Base-by-base conservation (phyloP, 164 flowering plant genomes). In the Nymphaea thermarum region DNA sequence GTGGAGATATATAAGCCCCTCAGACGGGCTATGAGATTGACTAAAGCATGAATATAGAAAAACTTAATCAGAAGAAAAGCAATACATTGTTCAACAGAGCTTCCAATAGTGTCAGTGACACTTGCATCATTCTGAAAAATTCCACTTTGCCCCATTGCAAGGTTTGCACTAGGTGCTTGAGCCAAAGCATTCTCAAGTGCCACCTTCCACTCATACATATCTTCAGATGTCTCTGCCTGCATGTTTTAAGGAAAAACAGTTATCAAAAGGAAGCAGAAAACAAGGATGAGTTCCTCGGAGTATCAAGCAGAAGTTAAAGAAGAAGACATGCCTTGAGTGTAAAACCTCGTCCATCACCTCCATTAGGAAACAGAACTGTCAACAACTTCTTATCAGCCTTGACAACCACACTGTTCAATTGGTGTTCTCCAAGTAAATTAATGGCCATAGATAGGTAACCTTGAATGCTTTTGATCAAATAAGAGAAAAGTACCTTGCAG, bases 281-380 rank as follows among this genome's bases (percentile, higher is more conserved):
- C 10, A 62, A 62, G 42, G n/a, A 62, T 11, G 57, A 51, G 3
- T 51, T 15, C 57, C 57, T 25, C 8, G 57, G 12, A 51, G 53
- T 42, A 5, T 60, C 41, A 15, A 64, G 62, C 43, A 62, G 44
- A 68, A 65, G 51, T 41, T 12, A 63, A 71, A 60, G 65, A 47
- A 62, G 44, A 62, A 4, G 64, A 17, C 53, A 15, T 66, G 90
- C 97, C 98, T 91, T 91, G 53, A 94, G 97, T 60, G 98, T 94
- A 81, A 94, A 91, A 68, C 91, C 84, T 72, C 98, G 82, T 64
- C 96, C 98, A 84, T 88, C 96, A 72, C 93, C 89, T 60, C 96
- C 97, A 86, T 89, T 97, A 59, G 96, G 91, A 80, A 94, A 94
- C 65, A 82, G 88, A 73, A 91, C 97, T 59, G 98, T 91, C 78